Conservation (phyloP, 2,329 filamentous ascomycete genomes). For the Biscogniauxia marginata region DNA sequence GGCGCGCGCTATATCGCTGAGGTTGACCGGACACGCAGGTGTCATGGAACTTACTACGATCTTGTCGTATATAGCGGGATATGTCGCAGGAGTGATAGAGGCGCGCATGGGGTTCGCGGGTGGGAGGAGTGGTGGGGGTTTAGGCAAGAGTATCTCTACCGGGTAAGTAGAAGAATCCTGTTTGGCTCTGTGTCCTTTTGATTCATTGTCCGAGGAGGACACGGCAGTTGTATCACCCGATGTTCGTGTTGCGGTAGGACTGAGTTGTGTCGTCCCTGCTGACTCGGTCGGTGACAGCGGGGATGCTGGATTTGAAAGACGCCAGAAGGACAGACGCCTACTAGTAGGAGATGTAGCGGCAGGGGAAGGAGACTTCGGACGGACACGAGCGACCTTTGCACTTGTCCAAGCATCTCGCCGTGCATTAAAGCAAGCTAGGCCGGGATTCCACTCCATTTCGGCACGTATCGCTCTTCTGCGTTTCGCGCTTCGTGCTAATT, state of each 20-base stretch:
- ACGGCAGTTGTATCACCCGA: slow-evolving; percentile 37
- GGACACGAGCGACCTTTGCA: slow-evolving; percentile 60
- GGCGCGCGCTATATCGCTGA: slow-evolving; percentile 74
- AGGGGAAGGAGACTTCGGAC: slow-evolving; percentile 41
- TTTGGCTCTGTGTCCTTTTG: slow-evolving; percentile 38
- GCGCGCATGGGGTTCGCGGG: slow-evolving; percentile 72
- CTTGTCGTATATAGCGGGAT: slow-evolving; percentile 85
- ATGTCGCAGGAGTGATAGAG: slow-evolving; percentile 70
- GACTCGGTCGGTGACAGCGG: slow-evolving; percentile 32
- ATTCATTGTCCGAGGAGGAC: slow-evolving; percentile 42
- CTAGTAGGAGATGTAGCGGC: slow-evolving; percentile 40
- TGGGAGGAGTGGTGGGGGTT: slow-evolving; percentile 72
- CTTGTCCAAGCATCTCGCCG: slow-evolving; percentile 84
- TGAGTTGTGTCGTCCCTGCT: slow-evolving; percentile 21
- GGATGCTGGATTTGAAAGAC: slow-evolving; percentile 43
- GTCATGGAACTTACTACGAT: slow-evolving; percentile 77
- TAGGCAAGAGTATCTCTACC: slow-evolving; percentile 65
- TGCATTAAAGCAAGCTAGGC: slow-evolving; percentile 74
- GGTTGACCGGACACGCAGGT: slow-evolving; percentile 84
- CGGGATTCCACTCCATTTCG: slow-evolving; percentile 76
- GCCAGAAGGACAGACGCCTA: slow-evolving; percentile 51
- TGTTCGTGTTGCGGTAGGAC: slow-evolving; percentile 29
- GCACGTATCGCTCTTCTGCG: slow-evolving; percentile 58
- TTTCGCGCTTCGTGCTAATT: slow-evolving; percentile 52
- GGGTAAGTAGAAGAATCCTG: slow-evolving; percentile 43